Evolutionary conservation across 179 eudicot species (phyloP).

Genomic region (Sideroxylon spinosum): DNA sequence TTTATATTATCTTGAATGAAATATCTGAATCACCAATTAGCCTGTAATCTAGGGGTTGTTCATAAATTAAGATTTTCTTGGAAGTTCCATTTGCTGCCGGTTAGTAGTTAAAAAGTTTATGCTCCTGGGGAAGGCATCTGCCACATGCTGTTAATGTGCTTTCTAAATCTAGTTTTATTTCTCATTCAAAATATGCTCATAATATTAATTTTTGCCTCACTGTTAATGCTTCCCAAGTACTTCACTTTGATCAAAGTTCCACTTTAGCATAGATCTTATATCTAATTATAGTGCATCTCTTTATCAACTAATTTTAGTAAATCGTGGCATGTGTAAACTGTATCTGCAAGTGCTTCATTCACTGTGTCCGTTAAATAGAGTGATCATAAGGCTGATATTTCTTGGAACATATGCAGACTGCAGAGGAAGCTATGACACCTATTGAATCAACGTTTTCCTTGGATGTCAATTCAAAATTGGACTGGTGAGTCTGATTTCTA

Average conservation of each 20-base stretch:
- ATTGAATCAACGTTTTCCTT: constrained; percentile 88
- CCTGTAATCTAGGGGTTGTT: background rate
- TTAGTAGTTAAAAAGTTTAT: background rate
- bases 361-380: constrained; percentile 7
- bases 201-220: background rate
- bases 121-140: background rate
- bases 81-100: background rate
- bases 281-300: background rate
- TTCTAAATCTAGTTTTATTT: background rate
- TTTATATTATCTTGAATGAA: background rate
- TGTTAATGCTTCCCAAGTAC: background rate
- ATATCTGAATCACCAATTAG: constrained; percentile 3
- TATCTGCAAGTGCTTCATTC: background rate
- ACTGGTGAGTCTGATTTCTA: constrained; percentile 50
- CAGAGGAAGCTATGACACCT: constrained; percentile 97
- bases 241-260: background rate
- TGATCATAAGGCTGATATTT: background rate
- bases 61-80: background rate
- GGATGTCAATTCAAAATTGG: constrained; percentile 84
- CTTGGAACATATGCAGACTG: constrained; percentile 53
- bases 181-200: background rate
- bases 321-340: background rate
- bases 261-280: background rate
- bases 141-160: no score
- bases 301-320: background rate